These are phyloP conservation scores for Corrigiola litoralis DNA, from an alignment of 179 eudicot species.

Conservation along the genomic window DNA sequence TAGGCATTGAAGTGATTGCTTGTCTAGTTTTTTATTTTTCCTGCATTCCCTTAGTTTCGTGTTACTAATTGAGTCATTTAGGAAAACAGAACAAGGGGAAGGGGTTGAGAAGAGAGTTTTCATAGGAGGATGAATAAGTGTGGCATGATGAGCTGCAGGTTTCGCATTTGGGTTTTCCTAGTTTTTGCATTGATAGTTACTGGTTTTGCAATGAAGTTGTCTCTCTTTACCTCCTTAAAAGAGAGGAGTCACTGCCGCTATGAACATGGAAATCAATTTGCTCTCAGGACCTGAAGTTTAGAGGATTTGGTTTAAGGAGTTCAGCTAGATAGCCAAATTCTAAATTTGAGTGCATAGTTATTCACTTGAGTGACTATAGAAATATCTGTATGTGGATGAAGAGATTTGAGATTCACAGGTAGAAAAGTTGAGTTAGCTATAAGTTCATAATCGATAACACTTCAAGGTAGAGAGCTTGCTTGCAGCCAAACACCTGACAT, in stretches of 20 bases:
- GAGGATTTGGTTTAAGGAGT: neutral
- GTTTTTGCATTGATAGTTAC: neutral
- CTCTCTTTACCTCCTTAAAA: too few relatives aligned
- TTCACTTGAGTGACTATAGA: neutral
- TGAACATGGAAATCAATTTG: neutral
- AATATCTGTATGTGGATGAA: neutral
- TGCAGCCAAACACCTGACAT: neutral
- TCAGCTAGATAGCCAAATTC: neutral
- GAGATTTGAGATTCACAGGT: neutral
- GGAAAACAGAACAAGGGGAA: neutral
- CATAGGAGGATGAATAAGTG: too few relatives aligned
- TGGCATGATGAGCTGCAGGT: neutral
- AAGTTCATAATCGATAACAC: neutral
- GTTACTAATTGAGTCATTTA: neutral
- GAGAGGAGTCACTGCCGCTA: neutral
- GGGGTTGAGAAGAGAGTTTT: neutral
- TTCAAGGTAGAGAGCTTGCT: neutral
- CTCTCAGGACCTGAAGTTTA: neutral
- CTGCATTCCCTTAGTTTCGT: neutral
- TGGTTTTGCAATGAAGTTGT: too few relatives aligned
- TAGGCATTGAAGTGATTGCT: neutral
- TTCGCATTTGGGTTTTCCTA: neutral
- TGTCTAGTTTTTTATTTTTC: neutral
- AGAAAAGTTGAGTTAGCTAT: neutral
- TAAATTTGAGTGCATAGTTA: too few relatives aligned